Evolutionary conservation across 768 basidiomycete genomes (phyloP), one percentile per base, ranked within the genome.

Genomic region (Gelatoporia subvermispora): DNA sequence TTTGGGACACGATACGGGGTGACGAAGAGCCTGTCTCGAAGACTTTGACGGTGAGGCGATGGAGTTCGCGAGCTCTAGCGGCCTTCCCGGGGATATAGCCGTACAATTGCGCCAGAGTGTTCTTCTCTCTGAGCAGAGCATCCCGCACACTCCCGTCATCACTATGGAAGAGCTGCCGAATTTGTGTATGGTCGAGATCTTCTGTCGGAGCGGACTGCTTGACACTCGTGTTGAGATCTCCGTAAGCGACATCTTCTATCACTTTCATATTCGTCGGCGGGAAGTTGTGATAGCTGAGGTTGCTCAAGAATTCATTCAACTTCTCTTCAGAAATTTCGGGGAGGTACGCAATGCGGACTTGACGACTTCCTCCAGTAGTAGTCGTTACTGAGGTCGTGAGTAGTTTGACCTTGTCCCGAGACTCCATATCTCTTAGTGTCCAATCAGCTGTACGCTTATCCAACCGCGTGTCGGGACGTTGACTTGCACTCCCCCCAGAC

Each of bases 11-110:
- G 40, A 87, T 66, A 44, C 72, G 65, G 2, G 67, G 50, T 15
- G 76, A 76, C 11, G 66, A 46, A 21, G 63, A 50, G 1, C 50
- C 48, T 9, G 58, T 60, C 52, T 79, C 74, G 43, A 89, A 69
- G 4, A 73, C 68, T 20, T 67, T 61, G 25, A 84, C 68, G 21
- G 72, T 71, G 40, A 72, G 70, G 21, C 84, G 65, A 58, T 92
- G 87, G 1, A 90, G 66, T 50, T 79, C 72, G 22, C 81, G 77
- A 16, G 80, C 77, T 38, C 92, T 76, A 1, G 81, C 68, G 24
- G 76, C 74, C 57, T 81, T 82, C 13, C 85, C 89, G 13, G 79
- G 70, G 38, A 85, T 75, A 64, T 78, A 90, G 13, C 90, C 92
- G 60, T 88, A 88, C 23, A 79, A 54, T 54, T 92, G 88, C 2